phyloP scores from a whole-genome alignment of 352 stramenopile genomes.

The Phytophthora vignae region DNA sequence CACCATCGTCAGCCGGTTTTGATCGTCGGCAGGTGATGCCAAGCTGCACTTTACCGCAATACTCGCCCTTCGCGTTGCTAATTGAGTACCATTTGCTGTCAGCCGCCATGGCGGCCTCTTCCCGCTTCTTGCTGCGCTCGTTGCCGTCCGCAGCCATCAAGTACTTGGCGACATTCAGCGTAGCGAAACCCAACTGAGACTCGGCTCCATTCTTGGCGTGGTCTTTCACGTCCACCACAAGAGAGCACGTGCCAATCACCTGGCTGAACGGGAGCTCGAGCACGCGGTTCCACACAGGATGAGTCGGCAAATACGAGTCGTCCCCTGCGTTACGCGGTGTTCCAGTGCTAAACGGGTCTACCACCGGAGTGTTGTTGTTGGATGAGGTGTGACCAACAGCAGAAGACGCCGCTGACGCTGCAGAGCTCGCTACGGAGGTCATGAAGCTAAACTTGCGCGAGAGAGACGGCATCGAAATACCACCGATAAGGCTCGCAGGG shows the following conservation, averaged over 20 bases:
- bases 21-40: constrained; percentile 74
- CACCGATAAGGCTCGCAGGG: constrained; percentile 43
- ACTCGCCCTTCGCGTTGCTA: constrained; percentile 87
- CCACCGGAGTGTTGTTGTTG: constrained; percentile 29
- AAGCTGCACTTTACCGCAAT: constrained; percentile 86
- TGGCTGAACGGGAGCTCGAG: constrained; percentile 79
- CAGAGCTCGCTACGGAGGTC: constrained; percentile 50
- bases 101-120: constrained; percentile 76
- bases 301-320: constrained; percentile 67
- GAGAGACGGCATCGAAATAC: constrained; percentile 77
- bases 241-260: constrained; percentile 77
- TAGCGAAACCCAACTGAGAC: constrained; percentile 67
- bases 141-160: constrained; percentile 70
- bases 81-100: constrained; percentile 88
- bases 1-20: constrained; percentile 33
- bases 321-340: constrained; percentile 63
- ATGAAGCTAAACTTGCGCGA: constrained; percentile 82
- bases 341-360: constrained; percentile 64
- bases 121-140: constrained; percentile 50
- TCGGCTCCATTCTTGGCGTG: constrained; percentile 50
- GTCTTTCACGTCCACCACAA: constrained; percentile 84
- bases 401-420: constrained; percentile 44
- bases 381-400: constrained; percentile 29
- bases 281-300: constrained; percentile 87
- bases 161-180: constrained; percentile 86